Conservation (phyloP, 2,329 filamentous ascomycete species). For the Colletotrichum somersetense region DNA sequence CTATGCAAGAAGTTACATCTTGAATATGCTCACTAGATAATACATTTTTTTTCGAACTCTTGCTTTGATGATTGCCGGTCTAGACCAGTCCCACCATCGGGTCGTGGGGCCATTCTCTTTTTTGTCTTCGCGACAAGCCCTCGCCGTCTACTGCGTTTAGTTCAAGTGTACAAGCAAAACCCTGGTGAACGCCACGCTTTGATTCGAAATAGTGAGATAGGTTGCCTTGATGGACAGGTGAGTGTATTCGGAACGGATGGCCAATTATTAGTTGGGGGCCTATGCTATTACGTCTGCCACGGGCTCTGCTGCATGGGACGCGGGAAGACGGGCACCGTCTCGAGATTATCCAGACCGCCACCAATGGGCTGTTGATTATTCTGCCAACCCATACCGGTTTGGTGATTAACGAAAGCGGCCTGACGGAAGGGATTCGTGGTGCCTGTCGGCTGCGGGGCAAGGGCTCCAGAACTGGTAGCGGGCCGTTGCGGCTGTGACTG, state of each 20-base stretch:
- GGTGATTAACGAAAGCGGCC: slow-evolving; percentile 88
- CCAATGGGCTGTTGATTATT: slow-evolving; percentile 82
- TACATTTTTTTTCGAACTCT: slow-evolving; percentile 37
- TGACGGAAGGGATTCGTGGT: slow-evolving; percentile 96
- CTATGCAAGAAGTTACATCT: slow-evolving; percentile 41
- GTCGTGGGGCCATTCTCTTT: slow-evolving; percentile 13
- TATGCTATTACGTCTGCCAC: slow-evolving; percentile 62
- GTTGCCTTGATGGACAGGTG: slow-evolving; percentile 39
- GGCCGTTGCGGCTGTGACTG: slow-evolving; percentile 57
- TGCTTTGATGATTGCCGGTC: slow-evolving; percentile 3
- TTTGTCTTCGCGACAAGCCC: slow-evolving; percentile 35
- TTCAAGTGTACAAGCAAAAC: slow-evolving; percentile 41
- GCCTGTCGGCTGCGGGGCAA: slow-evolving; percentile 84
- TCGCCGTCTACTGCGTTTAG: slow-evolving; percentile 45
- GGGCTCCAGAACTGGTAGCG: slow-evolving; percentile 59
- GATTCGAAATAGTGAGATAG: slow-evolving; percentile 46
- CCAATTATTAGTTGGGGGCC: neutral
- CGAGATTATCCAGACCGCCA: slow-evolving; percentile 81
- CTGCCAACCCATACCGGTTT: slow-evolving; percentile 91
- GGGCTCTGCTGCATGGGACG: slow-evolving; percentile 75
- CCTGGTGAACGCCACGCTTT: slow-evolving; percentile 51
- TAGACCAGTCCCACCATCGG: slow-evolving; percentile 6
- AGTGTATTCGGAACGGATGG: slow-evolving; percentile 19
- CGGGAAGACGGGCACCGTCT: slow-evolving; percentile 88
- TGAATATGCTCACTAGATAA: slow-evolving; percentile 40